Base-by-base conservation (phyloP, 305 asterid genomes). In the Petunia hybrid region DNA sequence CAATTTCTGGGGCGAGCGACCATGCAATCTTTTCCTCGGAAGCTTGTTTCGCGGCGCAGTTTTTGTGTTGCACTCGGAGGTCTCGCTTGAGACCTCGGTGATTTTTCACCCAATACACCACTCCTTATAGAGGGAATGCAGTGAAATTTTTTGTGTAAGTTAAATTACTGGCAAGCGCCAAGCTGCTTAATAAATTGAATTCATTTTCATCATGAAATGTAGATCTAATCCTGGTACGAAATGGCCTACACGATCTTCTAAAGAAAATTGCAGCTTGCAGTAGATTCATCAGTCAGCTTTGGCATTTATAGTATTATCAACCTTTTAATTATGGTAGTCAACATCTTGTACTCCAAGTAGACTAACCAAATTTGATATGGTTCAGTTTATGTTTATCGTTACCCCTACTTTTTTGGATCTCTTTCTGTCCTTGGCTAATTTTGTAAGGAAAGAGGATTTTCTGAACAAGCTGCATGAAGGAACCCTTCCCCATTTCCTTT, bases 341-440 rank as follows among this genome's bases (percentile, higher is more conserved):
- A 71, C 78, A 71, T 71, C 78, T 16, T 57, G 36, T 48, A 62
- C 39, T 64, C 70, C 70, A 71, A 71, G 62, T 48, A 71, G 36
- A 71, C 45, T 71, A 48, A 71, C 43, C 43, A 59, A 71, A 71
- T 48, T 71, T 71, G 3, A n/a, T 71, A 42, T 5, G 10, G 16
- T 71, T 31, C 61, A 71, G 7, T 71, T 71, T 5, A 46, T 71
- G 61, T 22, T 22, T 22, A 22, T 71, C 10, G 61, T 4, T 45
- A 8, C 41, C 46, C 39, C 55, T 12, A 31, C 5, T 42, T 68
- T 13, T 13, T 55, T 2, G 22, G 6, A 12, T 55, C n/a, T 55
- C 60, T 13, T 12, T 55, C 22, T 12, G 2, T 46, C 10, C 10
- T 9, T 51, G 56, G 8, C 14, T 51, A 13, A 9, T 51, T 8